These are phyloP conservation scores for Dactylella cylindrospora DNA, from an alignment of 2,329 filamentous ascomycete genomes.

Conservation along the genomic window DNA sequence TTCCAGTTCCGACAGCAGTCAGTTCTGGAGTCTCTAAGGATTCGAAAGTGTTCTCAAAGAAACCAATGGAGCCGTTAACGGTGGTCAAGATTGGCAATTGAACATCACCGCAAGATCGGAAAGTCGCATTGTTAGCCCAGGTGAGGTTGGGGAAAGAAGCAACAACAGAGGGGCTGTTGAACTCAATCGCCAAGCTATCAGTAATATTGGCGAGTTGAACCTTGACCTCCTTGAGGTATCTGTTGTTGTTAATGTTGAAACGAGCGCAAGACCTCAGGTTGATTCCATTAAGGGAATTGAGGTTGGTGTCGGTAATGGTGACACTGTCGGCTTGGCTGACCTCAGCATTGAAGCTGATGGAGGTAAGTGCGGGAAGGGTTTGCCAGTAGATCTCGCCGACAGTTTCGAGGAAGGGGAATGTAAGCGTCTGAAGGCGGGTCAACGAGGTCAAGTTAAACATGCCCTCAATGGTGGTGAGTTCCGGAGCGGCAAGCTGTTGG, in stretches of 20 bases:
- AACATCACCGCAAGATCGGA: conserved; percentile 76
- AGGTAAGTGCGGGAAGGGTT: conserved; percentile 67
- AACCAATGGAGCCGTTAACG: conserved; percentile 77
- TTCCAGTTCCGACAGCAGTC: conserved; percentile 60
- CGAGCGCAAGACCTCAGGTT: conserved; percentile 70
- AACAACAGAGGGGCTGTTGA: conserved; percentile 72
- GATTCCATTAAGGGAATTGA: conserved; percentile 76
- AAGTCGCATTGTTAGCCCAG: conserved; percentile 76
- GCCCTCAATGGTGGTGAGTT: conserved; percentile 67
- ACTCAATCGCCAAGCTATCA: conserved; percentile 69
- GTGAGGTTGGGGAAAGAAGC: conserved; percentile 76
- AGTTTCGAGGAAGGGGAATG: conserved; percentile 64
- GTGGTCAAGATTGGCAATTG: conserved; percentile 69
- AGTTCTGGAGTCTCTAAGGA: conserved; percentile 68
- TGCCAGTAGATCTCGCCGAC: conserved; percentile 71
- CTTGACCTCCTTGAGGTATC: conserved; percentile 71
- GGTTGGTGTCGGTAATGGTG: conserved; percentile 80
- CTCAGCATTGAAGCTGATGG: conserved; percentile 63
- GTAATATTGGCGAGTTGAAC: conserved; percentile 77
- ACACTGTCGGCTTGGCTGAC: conserved; percentile 70
- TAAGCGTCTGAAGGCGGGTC: conserved; percentile 68
- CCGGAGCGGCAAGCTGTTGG: conserved; percentile 58
- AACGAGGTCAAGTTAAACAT: conserved; percentile 70
- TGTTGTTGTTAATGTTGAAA: conserved; percentile 90
- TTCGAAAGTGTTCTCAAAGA: conserved; percentile 75